Evolutionary conservation across 192 early-diverging fungal genomes (phyloP), one percentile per base, ranked within the genome.

Genomic region (Coemansia sp.): DNA sequence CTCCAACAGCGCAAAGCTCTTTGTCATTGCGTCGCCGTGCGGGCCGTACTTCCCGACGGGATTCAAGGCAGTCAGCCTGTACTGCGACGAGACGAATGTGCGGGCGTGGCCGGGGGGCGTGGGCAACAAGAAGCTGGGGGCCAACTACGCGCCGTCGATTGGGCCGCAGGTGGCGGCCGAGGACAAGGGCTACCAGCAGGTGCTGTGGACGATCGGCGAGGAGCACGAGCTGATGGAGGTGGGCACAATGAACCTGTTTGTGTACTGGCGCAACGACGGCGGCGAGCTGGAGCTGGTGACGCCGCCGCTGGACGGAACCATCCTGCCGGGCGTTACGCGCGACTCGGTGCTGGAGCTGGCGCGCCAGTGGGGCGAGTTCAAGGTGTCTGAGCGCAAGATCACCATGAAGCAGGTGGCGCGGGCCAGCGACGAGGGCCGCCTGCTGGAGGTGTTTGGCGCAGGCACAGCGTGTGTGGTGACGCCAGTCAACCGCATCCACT

Each of bases 31-130:
- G 50, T 94, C 89, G 19, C 96, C 96, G 12, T 93, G 94, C 24
- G 96, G 96, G 14, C 96, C 96, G 35, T 98, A 98, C 82, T 98
- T 93, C 84, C 90, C 90, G 72, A 93, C 96, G 6, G 96, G 96
- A 7, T 96, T 98, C 76, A 79, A 79, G 55, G 93, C 96, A 51
- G 88, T 96, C 47, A 86, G 86, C 53, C 82, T 98, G 66, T 89
- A 85, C 73, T 94, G 94, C 19, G 92, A 93, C 35, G 84, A 85
- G 62, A 82, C 92, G 35, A 92, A 90, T 68, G 89, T 94, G 52
- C 89, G 96, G 56, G 96, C 96, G 21, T 96, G 94, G 93, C 94
- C 93, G 19, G 92, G 94, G 15, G 96, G 96, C 51, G 93, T 94
- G 24, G 96, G 96, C 70, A 89, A 92, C 72, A 85, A 88, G 60